Evolutionary conservation across 768 basidiomycete genomes (phyloP).

Genomic region (Russula compacta): DNA sequence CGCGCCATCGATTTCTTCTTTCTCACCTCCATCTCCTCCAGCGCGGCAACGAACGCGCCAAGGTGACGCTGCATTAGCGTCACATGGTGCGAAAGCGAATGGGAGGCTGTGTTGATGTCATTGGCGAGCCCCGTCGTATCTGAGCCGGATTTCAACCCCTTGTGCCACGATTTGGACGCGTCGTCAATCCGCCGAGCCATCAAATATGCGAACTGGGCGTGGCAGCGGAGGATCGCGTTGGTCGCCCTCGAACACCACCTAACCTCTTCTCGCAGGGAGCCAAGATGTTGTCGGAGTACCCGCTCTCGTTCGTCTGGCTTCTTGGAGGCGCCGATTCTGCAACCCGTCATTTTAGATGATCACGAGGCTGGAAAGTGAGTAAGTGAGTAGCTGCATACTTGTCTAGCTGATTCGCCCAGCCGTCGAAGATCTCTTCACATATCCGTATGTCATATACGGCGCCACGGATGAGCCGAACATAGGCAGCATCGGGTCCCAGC

Average conservation of each 20-base stretch:
- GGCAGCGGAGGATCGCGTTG: constrained; percentile 6
- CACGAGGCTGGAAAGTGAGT: not conserved
- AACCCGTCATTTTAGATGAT: not conserved
- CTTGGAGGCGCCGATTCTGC: not conserved
- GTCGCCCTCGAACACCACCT: constrained; percentile 2
- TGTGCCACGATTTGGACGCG: constrained; percentile 4
- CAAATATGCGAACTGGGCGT: constrained; percentile 5
- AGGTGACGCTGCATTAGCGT: not conserved
- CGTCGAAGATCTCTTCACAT: constrained; percentile 9
- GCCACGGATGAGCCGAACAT: not conserved
- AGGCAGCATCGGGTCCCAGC: not conserved
- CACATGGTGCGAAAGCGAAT: not conserved
- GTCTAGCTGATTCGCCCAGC: constrained; percentile 4
- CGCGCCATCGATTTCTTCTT: not conserved
- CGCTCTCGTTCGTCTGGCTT: not conserved
- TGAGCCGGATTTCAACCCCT: not conserved
- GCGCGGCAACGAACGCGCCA: not conserved
- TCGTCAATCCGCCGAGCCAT: constrained; percentile 6
- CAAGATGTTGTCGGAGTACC: not conserved
- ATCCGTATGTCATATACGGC: constrained; percentile 10
- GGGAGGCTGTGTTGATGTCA: constrained; percentile 1
- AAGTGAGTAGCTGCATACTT: not conserved
- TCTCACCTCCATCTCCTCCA: constrained; percentile 5
- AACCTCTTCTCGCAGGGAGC: not conserved
- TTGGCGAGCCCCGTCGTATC: constrained; percentile 10